These are phyloP conservation scores for Colletotrichum salicis DNA, from an alignment of 2,329 filamentous ascomycete species.

Conservation along the genomic window DNA sequence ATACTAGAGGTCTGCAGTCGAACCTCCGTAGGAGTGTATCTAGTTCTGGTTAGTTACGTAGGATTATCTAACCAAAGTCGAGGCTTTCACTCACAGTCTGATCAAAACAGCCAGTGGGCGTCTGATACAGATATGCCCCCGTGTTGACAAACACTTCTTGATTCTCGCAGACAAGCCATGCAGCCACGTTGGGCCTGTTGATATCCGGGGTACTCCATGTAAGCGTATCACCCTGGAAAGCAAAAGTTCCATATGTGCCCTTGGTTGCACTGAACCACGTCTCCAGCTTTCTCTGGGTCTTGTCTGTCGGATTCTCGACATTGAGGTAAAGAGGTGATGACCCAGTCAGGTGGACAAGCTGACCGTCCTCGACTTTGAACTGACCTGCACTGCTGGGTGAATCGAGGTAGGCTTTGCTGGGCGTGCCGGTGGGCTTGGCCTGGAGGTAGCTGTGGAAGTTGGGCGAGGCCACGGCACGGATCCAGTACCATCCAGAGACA, in stretches of 20 bases:
- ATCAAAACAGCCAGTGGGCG: slow-evolving; percentile 66
- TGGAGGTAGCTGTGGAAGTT: slow-evolving; percentile 69
- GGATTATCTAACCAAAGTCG: background rate
- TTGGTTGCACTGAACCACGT: slow-evolving; percentile 62
- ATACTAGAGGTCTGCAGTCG: slow-evolving; percentile 28
- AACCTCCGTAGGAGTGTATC: slow-evolving; percentile 36
- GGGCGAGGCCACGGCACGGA: slow-evolving; percentile 65
- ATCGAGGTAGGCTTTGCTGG: slow-evolving; percentile 62
- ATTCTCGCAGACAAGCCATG: slow-evolving; percentile 67
- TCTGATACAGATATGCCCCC: slow-evolving; percentile 68
- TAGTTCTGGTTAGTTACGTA: background rate
- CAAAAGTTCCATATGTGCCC: slow-evolving; percentile 66
- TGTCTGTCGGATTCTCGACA: slow-evolving; percentile 58
- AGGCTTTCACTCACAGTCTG: slow-evolving; percentile 58
- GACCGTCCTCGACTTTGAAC: slow-evolving; percentile 65
- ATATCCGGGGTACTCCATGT: slow-evolving; percentile 63
- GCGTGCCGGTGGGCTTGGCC: slow-evolving; percentile 53
- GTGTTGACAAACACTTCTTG: slow-evolving; percentile 67
- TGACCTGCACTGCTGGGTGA: slow-evolving; percentile 65
- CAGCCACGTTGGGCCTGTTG: slow-evolving; percentile 63
- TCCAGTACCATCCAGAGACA: slow-evolving; percentile 64
- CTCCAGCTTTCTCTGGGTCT: slow-evolving; percentile 58
- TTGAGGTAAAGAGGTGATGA: slow-evolving; percentile 55
- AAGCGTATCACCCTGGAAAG: slow-evolving; percentile 67
- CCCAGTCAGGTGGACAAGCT: slow-evolving; percentile 63